These are phyloP conservation scores for Lepiota brunneoincarnata DNA, from an alignment of 768 basidiomycete genomes.

Conservation along the genomic window DNA sequence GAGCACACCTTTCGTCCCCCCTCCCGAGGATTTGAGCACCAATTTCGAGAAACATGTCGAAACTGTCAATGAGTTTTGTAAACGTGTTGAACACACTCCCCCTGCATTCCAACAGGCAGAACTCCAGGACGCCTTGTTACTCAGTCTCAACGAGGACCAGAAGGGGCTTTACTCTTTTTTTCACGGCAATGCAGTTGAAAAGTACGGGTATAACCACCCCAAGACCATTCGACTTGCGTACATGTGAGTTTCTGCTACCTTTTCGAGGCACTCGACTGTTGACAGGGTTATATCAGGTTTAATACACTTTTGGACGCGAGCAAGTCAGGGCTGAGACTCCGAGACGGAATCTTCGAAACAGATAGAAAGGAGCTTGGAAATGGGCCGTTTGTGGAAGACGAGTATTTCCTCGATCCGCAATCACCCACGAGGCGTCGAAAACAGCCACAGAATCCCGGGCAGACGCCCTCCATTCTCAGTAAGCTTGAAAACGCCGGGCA, in stretches of 20 bases:
- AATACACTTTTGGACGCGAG: slow-evolving; percentile 63
- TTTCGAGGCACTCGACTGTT: neutral
- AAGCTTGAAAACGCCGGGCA: slow-evolving; percentile 39
- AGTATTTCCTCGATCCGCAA: neutral
- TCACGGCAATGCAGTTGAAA: slow-evolving; percentile 55
- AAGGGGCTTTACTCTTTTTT: slow-evolving; percentile 61
- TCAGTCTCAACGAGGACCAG: slow-evolving; percentile 46
- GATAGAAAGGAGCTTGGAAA: slow-evolving; percentile 42
- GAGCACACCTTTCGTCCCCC: slow-evolving; percentile 38
- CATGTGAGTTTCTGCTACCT: slow-evolving; percentile 44
- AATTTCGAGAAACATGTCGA: slow-evolving; percentile 56
- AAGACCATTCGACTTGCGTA: slow-evolving; percentile 55
- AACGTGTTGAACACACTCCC: slow-evolving; percentile 21
- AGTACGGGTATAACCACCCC: slow-evolving; percentile 43
- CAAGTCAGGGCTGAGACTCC: slow-evolving; percentile 66
- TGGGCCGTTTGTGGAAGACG: neutral
- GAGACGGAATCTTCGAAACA: slow-evolving; percentile 30
- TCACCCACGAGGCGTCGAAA: neutral
- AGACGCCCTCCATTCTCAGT: slow-evolving; percentile 41
- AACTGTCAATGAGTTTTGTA: slow-evolving; percentile 41
- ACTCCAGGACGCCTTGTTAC: slow-evolving; percentile 46
- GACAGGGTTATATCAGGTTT: slow-evolving; percentile 43
- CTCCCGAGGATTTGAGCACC: slow-evolving; percentile 33
- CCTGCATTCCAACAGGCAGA: slow-evolving; percentile 29
- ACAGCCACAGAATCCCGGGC: slow-evolving; percentile 10